Evolutionary conservation across 805 yeast genomes (phyloP).

Genomic region (Nakazawaea wyomingensis): DNA sequence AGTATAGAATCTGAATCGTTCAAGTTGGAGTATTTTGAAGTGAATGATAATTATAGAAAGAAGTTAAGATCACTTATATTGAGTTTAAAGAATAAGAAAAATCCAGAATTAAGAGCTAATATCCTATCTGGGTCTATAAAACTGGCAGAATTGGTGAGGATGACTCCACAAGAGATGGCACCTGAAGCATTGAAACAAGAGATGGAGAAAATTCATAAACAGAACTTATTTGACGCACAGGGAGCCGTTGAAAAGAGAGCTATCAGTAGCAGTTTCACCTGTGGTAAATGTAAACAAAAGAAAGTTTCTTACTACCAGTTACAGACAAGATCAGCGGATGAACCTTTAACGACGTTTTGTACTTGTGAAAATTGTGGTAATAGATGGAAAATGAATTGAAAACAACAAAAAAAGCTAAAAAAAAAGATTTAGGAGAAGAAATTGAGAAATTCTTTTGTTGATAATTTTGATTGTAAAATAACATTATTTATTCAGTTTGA

Average conservation of each 20-base stretch:
- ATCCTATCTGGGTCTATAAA: conserved; percentile 62
- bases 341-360: conserved; percentile 96
- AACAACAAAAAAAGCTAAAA: too few species aligned
- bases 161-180: conserved; percentile 95
- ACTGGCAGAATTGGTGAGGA: conserved; percentile 61
- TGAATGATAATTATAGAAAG: conserved; percentile 63
- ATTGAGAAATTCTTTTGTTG: too few species aligned
- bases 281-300: conserved; percentile 97
- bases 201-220: conserved; percentile 77
- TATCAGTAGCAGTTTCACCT: conserved; percentile 91
- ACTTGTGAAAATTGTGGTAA: conserved; percentile 97
- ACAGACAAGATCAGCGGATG: conserved; percentile 99
- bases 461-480: too few species aligned
- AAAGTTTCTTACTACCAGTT: conserved; percentile 95
- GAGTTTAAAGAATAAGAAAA: conserved; percentile 83
- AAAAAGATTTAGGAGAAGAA: too few species aligned
- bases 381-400: conserved; percentile 96
- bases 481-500: too few species aligned
- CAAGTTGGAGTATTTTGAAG: conserved; percentile 50
- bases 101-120: conserved; percentile 74
- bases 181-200: conserved; percentile 86
- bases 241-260: conserved; percentile 96
- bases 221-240: conserved; percentile 92
- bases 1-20: conserved; percentile 72
- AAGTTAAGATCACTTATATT: conserved; percentile 82